Conservation (phyloP, 352 stramenopile species). For the Phytophthora vignae region DNA sequence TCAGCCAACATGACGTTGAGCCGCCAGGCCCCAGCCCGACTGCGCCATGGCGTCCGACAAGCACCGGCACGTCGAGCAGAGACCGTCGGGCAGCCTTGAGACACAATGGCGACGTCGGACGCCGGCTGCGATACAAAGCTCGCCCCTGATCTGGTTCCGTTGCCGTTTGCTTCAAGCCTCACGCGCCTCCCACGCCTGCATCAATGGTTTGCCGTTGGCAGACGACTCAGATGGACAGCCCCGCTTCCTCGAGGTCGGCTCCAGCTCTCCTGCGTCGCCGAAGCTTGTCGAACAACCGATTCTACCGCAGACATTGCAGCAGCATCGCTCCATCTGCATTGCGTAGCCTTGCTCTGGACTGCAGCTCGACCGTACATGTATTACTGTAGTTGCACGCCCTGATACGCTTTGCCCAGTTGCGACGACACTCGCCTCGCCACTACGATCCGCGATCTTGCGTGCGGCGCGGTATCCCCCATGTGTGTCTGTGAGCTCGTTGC, state of each 20-base stretch:
- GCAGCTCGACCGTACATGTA: too few species aligned
- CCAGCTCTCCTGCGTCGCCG: conserved; percentile 11
- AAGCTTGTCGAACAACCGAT: background rate
- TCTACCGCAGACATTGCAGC: background rate
- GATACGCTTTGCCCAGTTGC: too few species aligned
- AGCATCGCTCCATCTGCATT: background rate
- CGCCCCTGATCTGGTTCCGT: background rate
- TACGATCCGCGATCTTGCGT: background rate
- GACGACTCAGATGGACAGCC: conserved; percentile 38
- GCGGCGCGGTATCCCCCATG: background rate
- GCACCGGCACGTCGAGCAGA: background rate
- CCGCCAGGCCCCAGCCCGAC: background rate
- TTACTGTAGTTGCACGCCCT: too few species aligned
- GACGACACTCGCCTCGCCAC: too few species aligned
- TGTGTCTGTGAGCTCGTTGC: too few species aligned
- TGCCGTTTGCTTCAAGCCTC: background rate
- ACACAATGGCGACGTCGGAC: conserved; percentile 21
- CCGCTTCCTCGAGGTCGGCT: background rate
- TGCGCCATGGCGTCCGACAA: conserved; percentile 12
- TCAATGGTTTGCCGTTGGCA: conserved; percentile 8
- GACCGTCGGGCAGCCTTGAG: conserved; percentile 8
- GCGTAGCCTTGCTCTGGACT: background rate
- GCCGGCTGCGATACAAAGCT: conserved; percentile 13
- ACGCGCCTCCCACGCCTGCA: background rate
- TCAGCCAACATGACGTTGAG: conserved; percentile 2